Evolutionary conservation across 352 stramenopile species (phyloP).

Genomic region (Globisporangium cylindrosporum): DNA sequence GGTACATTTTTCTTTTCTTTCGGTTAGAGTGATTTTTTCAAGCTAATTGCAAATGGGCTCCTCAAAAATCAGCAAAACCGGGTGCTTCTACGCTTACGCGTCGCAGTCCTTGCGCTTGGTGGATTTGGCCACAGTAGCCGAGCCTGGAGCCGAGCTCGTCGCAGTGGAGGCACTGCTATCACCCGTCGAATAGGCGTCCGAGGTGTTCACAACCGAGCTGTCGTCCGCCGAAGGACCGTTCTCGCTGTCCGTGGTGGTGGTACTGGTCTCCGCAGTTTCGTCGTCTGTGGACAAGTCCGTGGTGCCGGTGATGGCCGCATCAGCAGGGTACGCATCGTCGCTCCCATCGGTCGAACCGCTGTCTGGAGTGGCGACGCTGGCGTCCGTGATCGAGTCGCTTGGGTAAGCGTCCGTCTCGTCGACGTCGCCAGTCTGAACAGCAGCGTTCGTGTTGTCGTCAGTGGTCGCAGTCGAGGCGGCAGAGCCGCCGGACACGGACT

Average conservation of each 20-base stretch:
- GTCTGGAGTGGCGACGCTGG: neutral
- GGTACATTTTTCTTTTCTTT: too few relatives aligned
- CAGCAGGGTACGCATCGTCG: neutral
- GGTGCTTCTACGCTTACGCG: conserved; percentile 6
- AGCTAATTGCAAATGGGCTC: too few relatives aligned
- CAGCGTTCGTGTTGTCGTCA: too few relatives aligned
- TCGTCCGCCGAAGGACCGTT: neutral
- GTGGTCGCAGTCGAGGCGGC: too few relatives aligned
- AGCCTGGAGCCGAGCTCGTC: neutral
- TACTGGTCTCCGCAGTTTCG: neutral
- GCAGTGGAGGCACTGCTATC: neutral
- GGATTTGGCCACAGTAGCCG: neutral
- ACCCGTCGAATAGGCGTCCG: neutral
- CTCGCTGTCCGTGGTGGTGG: neutral
- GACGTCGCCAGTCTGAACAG: neutral
- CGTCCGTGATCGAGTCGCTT: neutral
- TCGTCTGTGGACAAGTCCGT: neutral
- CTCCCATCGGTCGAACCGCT: neutral
- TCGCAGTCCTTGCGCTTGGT: conserved; percentile 17
- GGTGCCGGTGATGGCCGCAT: too few relatives aligned
- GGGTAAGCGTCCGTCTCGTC: neutral
- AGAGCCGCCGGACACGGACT: too few relatives aligned
- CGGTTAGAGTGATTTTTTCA: too few relatives aligned
- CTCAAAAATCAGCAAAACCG: too few relatives aligned
- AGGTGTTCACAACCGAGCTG: neutral